Evolutionary conservation across 2,329 filamentous ascomycete species (phyloP).

Genomic region (Knufia petricola): DNA sequence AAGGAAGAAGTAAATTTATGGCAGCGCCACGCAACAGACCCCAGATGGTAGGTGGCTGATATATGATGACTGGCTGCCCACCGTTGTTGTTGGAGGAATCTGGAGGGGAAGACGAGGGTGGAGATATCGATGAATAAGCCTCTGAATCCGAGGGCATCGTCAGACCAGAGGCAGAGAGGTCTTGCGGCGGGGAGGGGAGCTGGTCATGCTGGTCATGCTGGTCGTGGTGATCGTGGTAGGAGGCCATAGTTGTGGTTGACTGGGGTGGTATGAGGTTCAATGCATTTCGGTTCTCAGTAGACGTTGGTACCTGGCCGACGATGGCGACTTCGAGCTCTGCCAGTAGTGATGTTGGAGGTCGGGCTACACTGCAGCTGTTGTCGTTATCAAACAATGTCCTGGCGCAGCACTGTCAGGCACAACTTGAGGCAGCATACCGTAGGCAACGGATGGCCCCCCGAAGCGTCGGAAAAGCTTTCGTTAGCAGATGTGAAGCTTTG

Average conservation of each 20-base stretch:
- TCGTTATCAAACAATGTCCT: background rate
- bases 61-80: slow-evolving; percentile 63
- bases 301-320: too few relatives aligned
- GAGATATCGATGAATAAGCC: slow-evolving; percentile 35
- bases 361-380: too few relatives aligned
- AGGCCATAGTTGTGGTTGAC: background rate
- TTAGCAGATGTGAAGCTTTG: background rate
- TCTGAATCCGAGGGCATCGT: slow-evolving; percentile 41
- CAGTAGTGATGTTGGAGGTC: too few relatives aligned
- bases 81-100: slow-evolving; percentile 27
- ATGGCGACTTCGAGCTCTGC: too few relatives aligned
- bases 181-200: slow-evolving; percentile 21
- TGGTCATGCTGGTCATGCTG: slow-evolving; percentile 12
- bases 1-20: slow-evolving; percentile 91
- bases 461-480: background rate
- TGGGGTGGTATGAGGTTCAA: background rate
- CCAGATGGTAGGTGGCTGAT: slow-evolving; percentile 82
- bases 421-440: slow-evolving; percentile 1
- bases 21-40: slow-evolving; percentile 75
- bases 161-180: slow-evolving; percentile 22
- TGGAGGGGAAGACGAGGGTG: slow-evolving; percentile 29
- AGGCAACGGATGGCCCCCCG: background rate
- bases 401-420: background rate
- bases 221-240: slow-evolving; percentile 9
- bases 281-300: slow-evolving; percentile 5